A percentile compares a stretch with the other conserved stretches of the same genome.
These are phyloP conservation scores for Annulohypoxylon moriforme DNA, from an alignment of 495 filamentous ascomycete species.

Conservation along the genomic window DNA sequence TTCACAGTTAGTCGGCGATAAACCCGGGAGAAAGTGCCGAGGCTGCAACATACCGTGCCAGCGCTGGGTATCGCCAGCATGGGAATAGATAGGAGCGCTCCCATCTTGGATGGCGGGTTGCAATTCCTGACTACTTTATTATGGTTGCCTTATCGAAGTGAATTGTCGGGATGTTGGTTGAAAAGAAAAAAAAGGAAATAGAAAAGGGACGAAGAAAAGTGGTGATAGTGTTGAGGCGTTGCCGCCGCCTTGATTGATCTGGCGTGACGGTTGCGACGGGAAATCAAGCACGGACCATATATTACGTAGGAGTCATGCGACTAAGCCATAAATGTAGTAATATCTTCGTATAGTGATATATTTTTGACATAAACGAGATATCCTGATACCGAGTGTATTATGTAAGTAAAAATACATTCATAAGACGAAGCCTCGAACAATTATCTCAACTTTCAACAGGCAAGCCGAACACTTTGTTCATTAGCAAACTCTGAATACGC, in stretches of 20 bases:
- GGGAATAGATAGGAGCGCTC: slow-evolving; percentile 89
- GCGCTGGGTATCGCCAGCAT: slow-evolving; percentile 87
- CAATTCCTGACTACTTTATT: neutral
- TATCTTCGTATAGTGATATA: neutral
- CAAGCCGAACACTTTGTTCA: neutral
- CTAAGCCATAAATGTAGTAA: neutral
- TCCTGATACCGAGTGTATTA: neutral
- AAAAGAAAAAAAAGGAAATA: neutral
- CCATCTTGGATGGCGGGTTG: slow-evolving; percentile 68
- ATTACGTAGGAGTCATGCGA: slow-evolving; percentile 32
- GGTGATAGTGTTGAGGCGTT: slow-evolving; percentile 21
- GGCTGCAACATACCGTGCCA: slow-evolving; percentile 74
- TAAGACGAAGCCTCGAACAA: neutral
- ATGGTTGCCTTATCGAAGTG: neutral
- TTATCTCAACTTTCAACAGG: no score
- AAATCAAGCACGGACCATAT: slow-evolving; percentile 25
- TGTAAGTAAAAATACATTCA: neutral
- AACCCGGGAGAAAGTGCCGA: neutral
- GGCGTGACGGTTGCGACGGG: slow-evolving; percentile 26
- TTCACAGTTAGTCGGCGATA: slow-evolving; percentile 13
- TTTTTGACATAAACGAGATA: neutral
- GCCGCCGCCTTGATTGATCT: slow-evolving; percentile 9
- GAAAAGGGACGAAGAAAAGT: slow-evolving; percentile 9
- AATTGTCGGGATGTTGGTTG: slow-evolving; percentile 4
- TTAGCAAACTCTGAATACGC: neutral